Evolutionary conservation across 1,284 basidiomycete species (phyloP), one percentile per base, ranked within the genome.

Genomic region (Cutaneotrichosporon daszewskae): DNA sequence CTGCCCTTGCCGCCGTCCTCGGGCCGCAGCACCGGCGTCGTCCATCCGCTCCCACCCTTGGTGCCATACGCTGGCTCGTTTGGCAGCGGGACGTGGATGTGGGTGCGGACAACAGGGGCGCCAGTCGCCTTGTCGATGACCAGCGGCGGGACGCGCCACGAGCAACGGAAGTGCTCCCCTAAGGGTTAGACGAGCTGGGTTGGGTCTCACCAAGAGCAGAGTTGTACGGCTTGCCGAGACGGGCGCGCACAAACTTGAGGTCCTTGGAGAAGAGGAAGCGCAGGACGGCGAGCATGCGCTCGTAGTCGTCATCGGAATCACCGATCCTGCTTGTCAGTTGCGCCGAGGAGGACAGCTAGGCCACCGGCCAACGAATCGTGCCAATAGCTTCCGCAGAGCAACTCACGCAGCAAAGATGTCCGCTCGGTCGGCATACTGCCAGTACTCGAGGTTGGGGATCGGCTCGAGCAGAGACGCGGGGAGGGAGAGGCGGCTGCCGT

Each of bases 201-300:
- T 24, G 23, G 33, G 17, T 49, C 62, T 33, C 41, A 62, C 87
- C 88, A 1, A 94, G 78, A 25, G 90, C 86, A 1, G 88, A 90
- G 73, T 94, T 92, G 76, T 96, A 97, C 0, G 92, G 90, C 68
- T 97, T 96, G 76, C 87, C 88, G 16, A 95, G 79, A 67, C 87
- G 87, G 32, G 88, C 87, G 47, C 86, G 81, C 46, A 95, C 77
- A 59, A 90, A 94, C 73, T 94, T 95, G 66, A 95, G 83, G 64
- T 98, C 92, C 69, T 96, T 96, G 40, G 88, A 87, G 67, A 92
- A 90, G 10, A 82, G 75, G 69, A 91, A 98, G 20, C 90, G 81
- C 29, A 96, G 70, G 9, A 87, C 84, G 27, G 89, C 85, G 19
- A 97, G 76, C 84, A 97, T 92, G 32, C 92, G 82, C 60, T 92